Evolutionary conservation across 345 rosid species (phyloP), one percentile per base, ranked within the genome.

Genomic region (Citrus maxima): DNA sequence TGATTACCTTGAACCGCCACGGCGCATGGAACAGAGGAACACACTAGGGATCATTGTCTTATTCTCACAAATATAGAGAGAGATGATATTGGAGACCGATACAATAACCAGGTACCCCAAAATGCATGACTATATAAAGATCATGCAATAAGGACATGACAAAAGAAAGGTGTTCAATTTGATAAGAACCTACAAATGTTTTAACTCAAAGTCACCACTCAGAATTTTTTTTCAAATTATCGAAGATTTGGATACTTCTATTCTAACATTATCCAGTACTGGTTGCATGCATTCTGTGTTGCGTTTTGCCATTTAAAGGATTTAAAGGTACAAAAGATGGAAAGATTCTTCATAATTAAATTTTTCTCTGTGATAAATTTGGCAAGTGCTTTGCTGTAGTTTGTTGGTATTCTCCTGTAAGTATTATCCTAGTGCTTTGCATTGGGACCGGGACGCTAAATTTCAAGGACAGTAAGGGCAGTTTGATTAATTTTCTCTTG

Each of bases 1-100:
- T 46, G 35, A 61, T 79, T 77, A 91, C 93, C 92, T 88, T 70
- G 87, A 79, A 51, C 51, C 74, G 79, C 79, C 79, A 61, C 88
- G 84, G 64, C 86, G 84, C 77, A 84, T 71, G 70, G 95, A 90
- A 67, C 95, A 88, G 27, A 87, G 83, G 7, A 91, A 84, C 75
- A 86, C 83, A 34, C 88, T 76, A 73, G 90, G 84, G 70, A 91
- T 80, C 95, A 91, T 91, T 13, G 35, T 84, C 30, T 76, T 62
- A 27, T 51, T 28, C 38, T 70, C 12, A 61, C 35, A 61, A 63
- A 9, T 46, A 61, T 32, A 37, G 34, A 30, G 8, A 25, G 30
- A 27, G 13, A 25, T 5, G 40, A 22, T 61, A 27, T 24, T 7
- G 2, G 10, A 55, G 74, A 27, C 19, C 10, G 25, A 19, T 24